phyloP scores from a whole-genome alignment of 164 flowering plant genomes.

The Sedum album region DNA sequence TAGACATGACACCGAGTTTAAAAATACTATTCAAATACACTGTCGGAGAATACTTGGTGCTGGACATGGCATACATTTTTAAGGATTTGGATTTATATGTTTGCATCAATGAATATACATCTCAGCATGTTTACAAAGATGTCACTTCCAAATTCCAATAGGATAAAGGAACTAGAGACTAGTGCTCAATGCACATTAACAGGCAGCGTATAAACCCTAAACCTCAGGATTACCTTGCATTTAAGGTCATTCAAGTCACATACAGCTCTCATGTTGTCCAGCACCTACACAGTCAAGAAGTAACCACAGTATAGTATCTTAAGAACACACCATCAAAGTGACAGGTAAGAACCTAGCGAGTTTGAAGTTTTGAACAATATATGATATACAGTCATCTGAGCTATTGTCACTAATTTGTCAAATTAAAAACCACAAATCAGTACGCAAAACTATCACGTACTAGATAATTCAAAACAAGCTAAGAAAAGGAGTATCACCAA shows the following conservation, averaged over 20 bases:
- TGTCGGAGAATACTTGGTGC: neutral
- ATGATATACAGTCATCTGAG: too few relatives aligned
- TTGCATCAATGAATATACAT: too few relatives aligned
- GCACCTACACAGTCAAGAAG: slow-evolving; percentile 45
- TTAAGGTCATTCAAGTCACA: slow-evolving; percentile 54
- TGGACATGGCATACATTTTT: too few relatives aligned
- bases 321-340: neutral
- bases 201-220: neutral
- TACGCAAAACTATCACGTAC: too few relatives aligned
- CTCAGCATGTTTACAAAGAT: too few relatives aligned
- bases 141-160: too few relatives aligned
- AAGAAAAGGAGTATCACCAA: neutral
- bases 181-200: neutral
- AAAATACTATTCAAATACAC: neutral
- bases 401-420: too few relatives aligned
- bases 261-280: slow-evolving; percentile 61
- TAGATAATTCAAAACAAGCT: too few relatives aligned
- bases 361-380: too few relatives aligned
- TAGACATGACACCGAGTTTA: neutral
- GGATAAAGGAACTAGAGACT: too few relatives aligned
- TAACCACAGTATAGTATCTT: neutral
- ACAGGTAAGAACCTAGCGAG: neutral
- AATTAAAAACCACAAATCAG: too few relatives aligned
- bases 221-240: slow-evolving; percentile 42
- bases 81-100: too few relatives aligned